Evolutionary conservation across 371 early-diverging fungal species (phyloP).

Genomic region (Apophysomyces elegans): DNA sequence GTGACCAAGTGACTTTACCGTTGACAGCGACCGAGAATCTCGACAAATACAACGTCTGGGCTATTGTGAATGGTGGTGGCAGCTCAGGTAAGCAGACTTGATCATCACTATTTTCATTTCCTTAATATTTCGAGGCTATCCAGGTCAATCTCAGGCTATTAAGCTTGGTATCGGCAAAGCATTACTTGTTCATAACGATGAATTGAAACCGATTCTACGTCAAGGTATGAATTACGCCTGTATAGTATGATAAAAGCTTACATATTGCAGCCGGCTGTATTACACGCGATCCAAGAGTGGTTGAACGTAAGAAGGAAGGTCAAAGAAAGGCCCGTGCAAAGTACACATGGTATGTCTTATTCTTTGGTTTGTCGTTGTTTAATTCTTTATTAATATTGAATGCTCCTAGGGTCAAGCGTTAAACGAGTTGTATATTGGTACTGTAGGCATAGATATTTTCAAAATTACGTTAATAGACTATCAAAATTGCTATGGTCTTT

Average conservation of each 20-base stretch:
- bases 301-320: constrained; percentile 98
- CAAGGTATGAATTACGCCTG: constrained; percentile 51
- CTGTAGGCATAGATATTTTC: constrained; percentile 7
- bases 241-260: background rate
- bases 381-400: constrained; percentile 1
- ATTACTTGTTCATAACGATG: constrained; percentile 71
- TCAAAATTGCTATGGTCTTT: background rate
- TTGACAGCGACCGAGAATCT: constrained; percentile 66
- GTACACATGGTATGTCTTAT: constrained; percentile 78
- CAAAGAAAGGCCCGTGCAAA: constrained; percentile 94
- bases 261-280: constrained; percentile 69
- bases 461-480: background rate
- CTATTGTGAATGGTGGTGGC: constrained; percentile 87
- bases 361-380: background rate
- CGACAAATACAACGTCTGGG: constrained; percentile 89
- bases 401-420: constrained; percentile 31
- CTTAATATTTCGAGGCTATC: background rate
- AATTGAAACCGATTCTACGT: constrained; percentile 62
- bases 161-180: constrained; percentile 85
- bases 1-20: constrained; percentile 77
- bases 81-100: constrained; percentile 58
- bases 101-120: background rate
- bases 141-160: constrained; percentile 89
- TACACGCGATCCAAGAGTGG: constrained; percentile 83
- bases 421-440: constrained; percentile 14